Evolutionary conservation across 495 filamentous ascomycete genomes (phyloP), one percentile per base, ranked within the genome.

Genomic region (Aspergillus campestris): DNA sequence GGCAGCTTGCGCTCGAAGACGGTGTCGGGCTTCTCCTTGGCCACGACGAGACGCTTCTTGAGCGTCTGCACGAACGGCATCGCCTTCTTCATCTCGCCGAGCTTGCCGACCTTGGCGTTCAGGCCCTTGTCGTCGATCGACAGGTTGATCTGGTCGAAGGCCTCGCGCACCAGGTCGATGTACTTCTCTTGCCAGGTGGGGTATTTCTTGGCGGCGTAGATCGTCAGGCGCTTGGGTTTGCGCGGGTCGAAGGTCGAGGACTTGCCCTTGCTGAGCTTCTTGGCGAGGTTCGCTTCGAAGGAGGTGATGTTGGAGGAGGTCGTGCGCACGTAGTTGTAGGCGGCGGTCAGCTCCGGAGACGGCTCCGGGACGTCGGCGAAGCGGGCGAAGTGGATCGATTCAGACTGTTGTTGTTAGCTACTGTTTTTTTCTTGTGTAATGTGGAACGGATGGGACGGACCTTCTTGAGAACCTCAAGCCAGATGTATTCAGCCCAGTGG

Each of bases 401-500:
- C 66, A 39, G 71, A 50, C 70, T 71, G 50, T 45, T 39, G 30
- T 44, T 34, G 54, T 64, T 59, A 62, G 54, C 50, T 47, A 31
- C 30, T 13, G 10, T 3, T 32, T 34, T 15, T 31, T 8, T 8
- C 7, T 38, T 27, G 34, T 24, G 18, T 4, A 45, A 10, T 31
- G 30, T 15, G 7, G 38, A 28, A 9, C n/a, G 13, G 6, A 27
- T 7, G n/a, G 10, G 15, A 40, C 7, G 11, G 27, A 78, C 75
- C 66, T 94, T 84, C 48, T 80, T 74, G 47, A 98, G 81, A 8
- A 96, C 74, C 64, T 96, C 89, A 32, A 81, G 78, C 86, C 87
- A 97, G 57, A 98, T 79, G 60, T 94, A 86, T 55, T 97, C 92
- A 41, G 88, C 74, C 86, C 89, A 98, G 69, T 98, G 92, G 41